Conservation (phyloP, 2,329 filamentous ascomycete species). For the Sclerotinia subarctica region DNA sequence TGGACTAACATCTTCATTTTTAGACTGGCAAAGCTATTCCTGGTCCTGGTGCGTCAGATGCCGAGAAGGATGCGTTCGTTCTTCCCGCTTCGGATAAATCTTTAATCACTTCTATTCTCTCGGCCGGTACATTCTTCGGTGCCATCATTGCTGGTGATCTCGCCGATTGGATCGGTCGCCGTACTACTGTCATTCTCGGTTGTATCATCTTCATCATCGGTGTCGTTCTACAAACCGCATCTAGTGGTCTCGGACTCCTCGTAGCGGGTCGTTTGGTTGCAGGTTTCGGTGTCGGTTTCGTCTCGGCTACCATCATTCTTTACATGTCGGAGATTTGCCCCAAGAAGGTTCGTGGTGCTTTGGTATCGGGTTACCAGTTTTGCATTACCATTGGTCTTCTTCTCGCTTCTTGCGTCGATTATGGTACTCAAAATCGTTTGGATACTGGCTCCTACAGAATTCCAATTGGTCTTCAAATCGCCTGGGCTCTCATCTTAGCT, state of each 20-base stretch:
- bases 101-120: constrained; percentile 67
- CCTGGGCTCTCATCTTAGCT: constrained; percentile 74
- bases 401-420: constrained; percentile 70
- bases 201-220: constrained; percentile 66
- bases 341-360: constrained; percentile 71
- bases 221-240: constrained; percentile 62
- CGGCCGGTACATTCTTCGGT: constrained; percentile 75
- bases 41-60: constrained; percentile 21
- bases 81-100: constrained; percentile 51
- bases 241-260: constrained; percentile 45
- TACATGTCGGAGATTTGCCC: constrained; percentile 67
- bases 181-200: constrained; percentile 60
- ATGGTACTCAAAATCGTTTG: constrained; percentile 60
- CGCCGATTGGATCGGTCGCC: constrained; percentile 70
- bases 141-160: constrained; percentile 74
- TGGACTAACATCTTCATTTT: not conserved
- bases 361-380: constrained; percentile 82
- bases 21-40: constrained; percentile 29
- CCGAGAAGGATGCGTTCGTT: constrained; percentile 29
- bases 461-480: constrained; percentile 75
- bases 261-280: constrained; percentile 69
- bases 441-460: constrained; percentile 74
- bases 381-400: constrained; percentile 77
- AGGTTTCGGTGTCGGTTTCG: constrained; percentile 76
- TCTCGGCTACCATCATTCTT: constrained; percentile 75